Base-by-base conservation (phyloP, 139 green algal species). In the Asterochloris sp. region DNA sequence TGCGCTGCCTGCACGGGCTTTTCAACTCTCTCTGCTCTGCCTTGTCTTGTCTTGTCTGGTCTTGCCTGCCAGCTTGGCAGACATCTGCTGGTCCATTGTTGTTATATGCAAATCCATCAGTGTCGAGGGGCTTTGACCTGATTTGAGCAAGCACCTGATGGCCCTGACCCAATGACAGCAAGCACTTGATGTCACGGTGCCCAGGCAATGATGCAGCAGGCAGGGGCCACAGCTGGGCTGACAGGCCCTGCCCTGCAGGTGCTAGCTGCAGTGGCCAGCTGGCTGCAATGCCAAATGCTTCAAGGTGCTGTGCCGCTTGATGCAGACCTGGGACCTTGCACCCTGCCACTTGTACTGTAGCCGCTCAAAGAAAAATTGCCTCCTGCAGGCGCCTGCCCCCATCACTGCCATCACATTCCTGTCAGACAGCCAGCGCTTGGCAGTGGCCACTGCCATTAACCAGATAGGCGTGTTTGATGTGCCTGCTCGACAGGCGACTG, bases 401-500 rank as follows among this genome's bases (percentile, higher is more conserved):
- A 77, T 94, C 66, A 90, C 86, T 1, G 85, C 88, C 1, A 13
- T 92, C 9, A 85, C 83, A 1, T 94, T 96, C 78, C 88, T 79
- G 24, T 69, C 85, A 8, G 88, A 91, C 79, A 83, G 90, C 61
- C 79, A 85, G 63, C 47, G 38, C 10, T 62, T 96, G 28, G 89
- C 87, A 15, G 76, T 92, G 8, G 90, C 78, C 4, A 88, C 81
- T 1, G 86, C 84, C 23, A 83, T 66, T 60, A 86, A 85, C 68
- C 71, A 78, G 13, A 62, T 95, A 23, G 77, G 73, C 8, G 74
- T 90, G 11, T 92, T 88, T 71, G 81, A 91, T 69, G 78, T 87
- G 27, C 79, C 82, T 0, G 85, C 24, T 11, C 66, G 86, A 24
- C 67, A 73, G 75, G 86, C 85, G 8, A 87, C 84, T 10, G 79